Evolutionary conservation across 176 grass and related monocot species (phyloP).

Genomic region (Cenchrus fungigraminus): DNA sequence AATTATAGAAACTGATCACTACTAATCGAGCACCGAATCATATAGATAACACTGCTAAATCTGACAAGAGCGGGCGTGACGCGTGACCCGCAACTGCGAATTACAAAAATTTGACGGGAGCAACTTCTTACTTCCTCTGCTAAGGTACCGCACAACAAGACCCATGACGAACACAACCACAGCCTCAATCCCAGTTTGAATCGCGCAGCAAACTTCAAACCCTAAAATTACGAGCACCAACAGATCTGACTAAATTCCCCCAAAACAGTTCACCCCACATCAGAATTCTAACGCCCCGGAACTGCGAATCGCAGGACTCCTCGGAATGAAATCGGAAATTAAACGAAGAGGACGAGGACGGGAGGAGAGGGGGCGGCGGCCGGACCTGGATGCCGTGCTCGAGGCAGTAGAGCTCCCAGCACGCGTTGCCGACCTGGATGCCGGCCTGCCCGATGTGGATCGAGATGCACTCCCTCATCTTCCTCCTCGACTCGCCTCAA

Average conservation of each 20-base stretch:
- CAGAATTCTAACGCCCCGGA: background rate
- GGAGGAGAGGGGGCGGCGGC: background rate
- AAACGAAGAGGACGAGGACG: background rate
- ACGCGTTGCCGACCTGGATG: constrained; percentile 91
- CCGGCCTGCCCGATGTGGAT: constrained; percentile 87
- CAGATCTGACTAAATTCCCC: constrained; percentile 15
- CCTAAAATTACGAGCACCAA: background rate
- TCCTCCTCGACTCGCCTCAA: constrained; percentile 1
- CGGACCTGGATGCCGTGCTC: constrained; percentile 81
- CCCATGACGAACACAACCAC: background rate
- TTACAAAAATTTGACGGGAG: background rate
- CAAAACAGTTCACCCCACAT: background rate
- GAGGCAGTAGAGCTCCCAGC: constrained; percentile 93
- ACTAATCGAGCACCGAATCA: background rate
- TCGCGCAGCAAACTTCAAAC: background rate
- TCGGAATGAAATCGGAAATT: background rate
- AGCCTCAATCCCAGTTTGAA: background rate
- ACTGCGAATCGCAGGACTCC: background rate
- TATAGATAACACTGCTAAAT: background rate
- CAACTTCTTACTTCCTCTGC: background rate
- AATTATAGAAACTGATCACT: background rate
- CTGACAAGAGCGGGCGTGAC: background rate
- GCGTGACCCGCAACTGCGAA: background rate
- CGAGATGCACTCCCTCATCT: constrained; percentile 92
- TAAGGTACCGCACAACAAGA: background rate